Evolutionary conservation across 2,329 filamentous ascomycete genomes (phyloP).

Genomic region (Calonectria pauciramosa): DNA sequence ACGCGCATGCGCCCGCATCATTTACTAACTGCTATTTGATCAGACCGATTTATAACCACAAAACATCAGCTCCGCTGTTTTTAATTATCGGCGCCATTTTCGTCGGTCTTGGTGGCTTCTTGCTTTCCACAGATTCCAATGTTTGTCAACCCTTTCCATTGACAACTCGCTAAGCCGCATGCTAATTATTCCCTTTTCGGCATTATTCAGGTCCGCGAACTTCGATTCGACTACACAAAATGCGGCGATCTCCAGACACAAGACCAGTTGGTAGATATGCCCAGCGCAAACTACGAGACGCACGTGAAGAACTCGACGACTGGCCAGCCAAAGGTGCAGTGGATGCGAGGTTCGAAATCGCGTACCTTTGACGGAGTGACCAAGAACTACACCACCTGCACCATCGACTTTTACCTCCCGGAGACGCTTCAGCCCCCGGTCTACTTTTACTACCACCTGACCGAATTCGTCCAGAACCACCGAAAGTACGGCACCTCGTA

Average conservation of each 20-base stretch:
- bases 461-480: constrained; percentile 4
- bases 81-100: background rate
- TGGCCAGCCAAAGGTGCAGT: background rate
- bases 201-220: background rate
- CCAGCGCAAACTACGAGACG: constrained; percentile 2
- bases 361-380: background rate
- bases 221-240: constrained; percentile 2
- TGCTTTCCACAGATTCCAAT: background rate
- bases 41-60: background rate
- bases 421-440: background rate
- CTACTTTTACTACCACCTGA: constrained; percentile 6
- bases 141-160: background rate
- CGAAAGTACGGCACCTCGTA: background rate
- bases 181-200: background rate
- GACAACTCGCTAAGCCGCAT: background rate
- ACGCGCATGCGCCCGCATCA: background rate
- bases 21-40: background rate
- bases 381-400: constrained; percentile 5
- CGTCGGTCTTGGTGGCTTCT: background rate
- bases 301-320: background rate
- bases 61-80: background rate
- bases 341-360: background rate
- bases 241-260: background rate
- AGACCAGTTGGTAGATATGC: background rate
- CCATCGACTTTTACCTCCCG: background rate